Base-by-base conservation (phyloP, 495 filamentous ascomycete species). In the Cercophora scortea region DNA sequence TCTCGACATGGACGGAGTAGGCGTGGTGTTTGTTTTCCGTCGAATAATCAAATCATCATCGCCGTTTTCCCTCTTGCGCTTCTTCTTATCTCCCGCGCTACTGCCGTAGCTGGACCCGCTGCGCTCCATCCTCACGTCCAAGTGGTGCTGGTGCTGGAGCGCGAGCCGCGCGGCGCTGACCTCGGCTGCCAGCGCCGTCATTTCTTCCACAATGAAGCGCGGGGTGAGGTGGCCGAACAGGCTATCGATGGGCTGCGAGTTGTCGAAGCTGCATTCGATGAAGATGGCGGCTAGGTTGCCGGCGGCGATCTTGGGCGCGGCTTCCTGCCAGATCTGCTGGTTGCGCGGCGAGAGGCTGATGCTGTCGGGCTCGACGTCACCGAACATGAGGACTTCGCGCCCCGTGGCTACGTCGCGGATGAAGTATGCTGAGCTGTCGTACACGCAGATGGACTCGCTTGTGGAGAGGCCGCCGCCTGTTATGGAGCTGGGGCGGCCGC, bases 211-310 rank as follows among this genome's bases (percentile, higher is more conserved):
- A 4, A 98, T 69, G 63, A 89, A 90, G 5, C 85, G 77, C 1
- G 93, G 92, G 7, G 85, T 83, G 3, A 98, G 77, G 61, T 98
- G 93, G 2, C 93, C 93, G 61, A 87, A 98, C 3, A 98, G 77
- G 8, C 78, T 77, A 32, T 83, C 80, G 48, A 91, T 86, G 13
- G 82, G 74, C 55, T 87, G 83, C 8, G 75, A 76, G 60, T 95
- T 83, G 55, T 86, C 87, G 64, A 89, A 98, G 33, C 87, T 92
- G 64, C 93, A 97, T 74, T 98, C 93, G 59, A 98, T 96, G 61
- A 96, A 89, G 7, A 98, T 84, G 9, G 85, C 91, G 1, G 74
- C 72, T 2, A 98, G 76, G 10, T 75, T 70, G 1, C 87, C 86
- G 1, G 71, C 64, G 4, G 72, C 81, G 17, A 97, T 80, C 60